A percentile compares a stretch with the other conserved stretches of the same genome.
Conservation (phyloP, 352 stramenopile species). For the Phytophthora colocasiae region DNA sequence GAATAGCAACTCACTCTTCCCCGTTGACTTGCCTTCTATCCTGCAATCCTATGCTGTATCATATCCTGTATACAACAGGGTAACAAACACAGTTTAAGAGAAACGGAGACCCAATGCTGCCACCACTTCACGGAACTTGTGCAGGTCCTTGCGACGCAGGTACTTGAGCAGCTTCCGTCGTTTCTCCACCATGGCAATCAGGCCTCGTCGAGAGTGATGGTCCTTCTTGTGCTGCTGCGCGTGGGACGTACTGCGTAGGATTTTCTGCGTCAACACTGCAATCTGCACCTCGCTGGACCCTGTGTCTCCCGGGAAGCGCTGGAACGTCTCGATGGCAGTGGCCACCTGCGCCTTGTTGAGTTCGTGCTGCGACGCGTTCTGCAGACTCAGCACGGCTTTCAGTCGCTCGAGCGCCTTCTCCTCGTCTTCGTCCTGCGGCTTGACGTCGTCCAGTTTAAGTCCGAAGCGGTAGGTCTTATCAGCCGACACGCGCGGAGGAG, state of each 20-base stretch:
- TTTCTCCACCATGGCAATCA: slow-evolving; percentile 89
- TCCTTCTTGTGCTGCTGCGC: slow-evolving; percentile 87
- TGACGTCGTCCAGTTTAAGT: slow-evolving; percentile 58
- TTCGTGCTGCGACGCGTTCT: slow-evolving; percentile 83
- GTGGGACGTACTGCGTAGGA: slow-evolving; percentile 79
- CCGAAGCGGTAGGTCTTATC: slow-evolving; percentile 73
- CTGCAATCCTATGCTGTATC: background rate
- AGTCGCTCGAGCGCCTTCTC: slow-evolving; percentile 58
- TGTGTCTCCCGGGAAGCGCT: slow-evolving; percentile 87
- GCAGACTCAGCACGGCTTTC: slow-evolving; percentile 74
- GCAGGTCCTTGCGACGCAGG: slow-evolving; percentile 80
- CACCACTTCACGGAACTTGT: slow-evolving; percentile 84
- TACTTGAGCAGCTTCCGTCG: slow-evolving; percentile 89
- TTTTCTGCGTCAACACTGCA: slow-evolving; percentile 88
- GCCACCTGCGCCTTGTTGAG: slow-evolving; percentile 86
- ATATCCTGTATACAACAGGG: background rate
- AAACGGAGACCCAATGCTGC: slow-evolving; percentile 81
- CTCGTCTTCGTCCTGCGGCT: slow-evolving; percentile 50
- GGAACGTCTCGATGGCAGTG: slow-evolving; percentile 84
- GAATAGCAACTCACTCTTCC: slow-evolving; percentile 1
- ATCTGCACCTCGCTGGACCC: slow-evolving; percentile 89
- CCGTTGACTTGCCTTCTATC: no score
- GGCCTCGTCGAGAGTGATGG: slow-evolving; percentile 84
- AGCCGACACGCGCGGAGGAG: slow-evolving; percentile 59
- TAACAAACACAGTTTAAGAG: slow-evolving; percentile 43